Evolutionary conservation across 176 grass and related monocot genomes (phyloP), one percentile per base, ranked within the genome.

Genomic region (Musa itinerans): DNA sequence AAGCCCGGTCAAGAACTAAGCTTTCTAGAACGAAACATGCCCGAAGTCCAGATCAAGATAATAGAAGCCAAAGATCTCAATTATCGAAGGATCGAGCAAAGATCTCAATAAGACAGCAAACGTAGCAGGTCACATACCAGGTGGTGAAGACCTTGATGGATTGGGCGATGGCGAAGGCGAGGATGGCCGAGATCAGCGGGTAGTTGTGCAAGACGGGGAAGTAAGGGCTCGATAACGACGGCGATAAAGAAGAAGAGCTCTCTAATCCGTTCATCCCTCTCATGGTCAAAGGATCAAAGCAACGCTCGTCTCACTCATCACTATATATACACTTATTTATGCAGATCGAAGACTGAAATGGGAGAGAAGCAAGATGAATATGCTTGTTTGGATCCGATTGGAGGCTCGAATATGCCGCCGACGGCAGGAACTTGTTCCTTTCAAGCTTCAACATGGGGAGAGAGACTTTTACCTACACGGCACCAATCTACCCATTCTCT

Each of bases 141-240:
- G 70, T 72, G 50, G 13, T 6, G 48, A 72, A 72, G 51, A 72
- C 52, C 70, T 72, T 72, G 50, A 15, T 53, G 21, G 70, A 72
- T 50, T 72, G 70, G 50, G 70, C 70, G 70, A 72, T 72, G 70
- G 70, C 70, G 51, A 72, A 72, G 51, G 70, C 70, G 20, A 72
- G 51, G 50, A 72, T 1, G 11, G 70, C 70, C 70, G 70, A 72
- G 70, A 72, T 54, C n/a, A 72, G 49, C 21, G 70, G 70, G 52
- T 72, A 72, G 70, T 72, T 72, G 3, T 15, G 70, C 21, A 72
- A 54, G 21, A 72, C 9, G 51, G 50, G 20, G 1, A 49, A 52
- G n/a, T 10, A 14, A 13, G 19, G 21, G 63, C 23, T 25, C 9
- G 63, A 65, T 26, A 2, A 26, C 63, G 10, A 27, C 10, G 63